Base-by-base conservation (phyloP, 2,329 filamentous ascomycete species). In the Pseudonectria foliicola region DNA sequence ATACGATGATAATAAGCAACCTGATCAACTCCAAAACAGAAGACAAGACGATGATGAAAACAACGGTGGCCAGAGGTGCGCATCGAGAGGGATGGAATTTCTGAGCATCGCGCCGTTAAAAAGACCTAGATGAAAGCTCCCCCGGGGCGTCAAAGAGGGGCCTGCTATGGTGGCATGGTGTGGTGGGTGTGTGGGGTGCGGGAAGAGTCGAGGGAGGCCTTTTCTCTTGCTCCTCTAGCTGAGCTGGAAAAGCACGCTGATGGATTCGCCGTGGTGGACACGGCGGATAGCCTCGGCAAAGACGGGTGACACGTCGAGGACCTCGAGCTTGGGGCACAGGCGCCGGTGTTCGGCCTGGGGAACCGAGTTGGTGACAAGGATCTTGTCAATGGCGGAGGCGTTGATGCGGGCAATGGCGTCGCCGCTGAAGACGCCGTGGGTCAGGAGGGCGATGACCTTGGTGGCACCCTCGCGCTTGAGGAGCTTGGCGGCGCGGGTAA, bases 261-360 rank as follows among this genome's bases (percentile, higher is more conserved):
- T 95, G 55, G 87, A 95, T 68, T 98, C 92, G 53, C 92, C 92
- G 61, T 96, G 89, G 64, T 98, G 92, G 39, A 96, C 90, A 44
- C 92, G 80, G 44, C 92, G 84, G 50, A 96, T 95, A 33, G 92
- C 86, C 73, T 96, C 90, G 40, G 86, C 89, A 59, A 96, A 95
- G 39, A 95, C 81, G 48, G 85, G 82, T 35, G 87, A 86, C 41
- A 96, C 61, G 55, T 96, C 90, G 43, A 98, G 67, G 32, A 95
- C 84, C 60, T 95, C 88, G 33, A 98, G 69, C 68, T 96, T 96
- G 26, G 84, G 76, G 57, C 90, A 95, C 33, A 79, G 62, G 31
- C 80, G 66, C 55, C 78, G 70, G 64, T 96, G 84, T 48, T 94
- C 84, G 24, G 80, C 69, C 61, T 96, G 92, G 29, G 90, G 87